Conservation (phyloP, 129 eudicot species). For the Flaveria linearis region DNA sequence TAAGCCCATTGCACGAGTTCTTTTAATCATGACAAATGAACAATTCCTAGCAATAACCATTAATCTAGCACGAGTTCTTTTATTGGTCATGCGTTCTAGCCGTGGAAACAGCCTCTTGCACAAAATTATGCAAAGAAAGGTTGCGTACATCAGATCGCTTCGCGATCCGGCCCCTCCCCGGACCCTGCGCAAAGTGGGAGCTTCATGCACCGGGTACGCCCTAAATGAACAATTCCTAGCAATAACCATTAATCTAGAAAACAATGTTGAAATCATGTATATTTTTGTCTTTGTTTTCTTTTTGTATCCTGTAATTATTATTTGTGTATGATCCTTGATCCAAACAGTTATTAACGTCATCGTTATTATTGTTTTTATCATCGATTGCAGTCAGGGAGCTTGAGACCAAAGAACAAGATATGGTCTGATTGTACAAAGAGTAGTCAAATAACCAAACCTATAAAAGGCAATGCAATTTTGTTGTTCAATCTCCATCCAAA, state of each 20-base stretch:
- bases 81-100: too few relatives aligned
- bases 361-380: neutral
- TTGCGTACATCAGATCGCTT: too few relatives aligned
- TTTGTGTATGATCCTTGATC: slow-evolving; percentile 1
- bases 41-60: neutral
- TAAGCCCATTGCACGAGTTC: too few relatives aligned
- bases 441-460: slow-evolving; percentile 50
- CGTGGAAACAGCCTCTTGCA: too few relatives aligned
- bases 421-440: slow-evolving; percentile 58
- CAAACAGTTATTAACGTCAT: neutral
- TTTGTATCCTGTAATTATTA: neutral
- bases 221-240: neutral
- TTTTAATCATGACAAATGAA: too few relatives aligned
- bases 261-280: neutral
- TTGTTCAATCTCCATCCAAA: slow-evolving; percentile 75
- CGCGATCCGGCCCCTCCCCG: too few relatives aligned
- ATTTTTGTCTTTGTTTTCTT: neutral
- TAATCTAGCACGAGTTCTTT: too few relatives aligned
- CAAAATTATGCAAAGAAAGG: too few relatives aligned
- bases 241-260: neutral
- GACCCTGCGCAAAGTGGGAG: too few relatives aligned
- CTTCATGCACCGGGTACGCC: too few relatives aligned
- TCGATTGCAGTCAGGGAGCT: slow-evolving; percentile 38
- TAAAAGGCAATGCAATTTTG: slow-evolving; percentile 71
- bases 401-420: slow-evolving; percentile 40